Evolutionary conservation across 306 rosid genomes (phyloP), one percentile per base, ranked within the genome.

Genomic region (Abrus precatorius): DNA sequence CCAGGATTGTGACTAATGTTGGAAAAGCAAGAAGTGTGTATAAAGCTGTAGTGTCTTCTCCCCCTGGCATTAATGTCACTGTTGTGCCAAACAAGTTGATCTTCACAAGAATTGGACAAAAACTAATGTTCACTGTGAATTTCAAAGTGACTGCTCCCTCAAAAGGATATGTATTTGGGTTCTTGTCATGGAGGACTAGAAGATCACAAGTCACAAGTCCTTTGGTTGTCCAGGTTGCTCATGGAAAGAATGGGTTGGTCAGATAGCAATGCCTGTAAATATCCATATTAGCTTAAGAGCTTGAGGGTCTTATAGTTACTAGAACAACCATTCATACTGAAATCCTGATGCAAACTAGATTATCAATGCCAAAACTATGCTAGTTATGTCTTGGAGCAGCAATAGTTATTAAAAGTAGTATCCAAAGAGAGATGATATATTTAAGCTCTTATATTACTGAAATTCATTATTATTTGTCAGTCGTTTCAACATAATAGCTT

Each of bases 81-180:
- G 90, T 93, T 32, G 28, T 82, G 27, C 97, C 97, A 33, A 74
- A 87, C 57, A 84, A 32, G 66, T 82, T 93, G 67, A 44, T 85
- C 30, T 91, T 93, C 82, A 82, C 83, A 28, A 84, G 85, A 72
- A 45, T 67, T 14, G 87, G 83, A 32, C 96, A 93, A 88, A 93
- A 91, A 86, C 79, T 89, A 32, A 89, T 66, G 57, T 93, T 91
- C 87, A 91, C 82, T 29, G 90, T 93, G 82, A 87, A 83, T 62
- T 93, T 93, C 87, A 85, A 84, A 82, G 82, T 84, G 80, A 82
- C 72, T 36, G 80, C 78, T 85, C 84, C 89, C 44, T 85, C 95
- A 74, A 85, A 86, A 68, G 97, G 97, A 43, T 93, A 93, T 72
- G 30, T 78, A 70, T 93, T 93, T 64, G 97, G 97, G 75, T 91